Evolutionary conservation across 345 rosid species (phyloP).

Genomic region (Populus deltoides): DNA sequence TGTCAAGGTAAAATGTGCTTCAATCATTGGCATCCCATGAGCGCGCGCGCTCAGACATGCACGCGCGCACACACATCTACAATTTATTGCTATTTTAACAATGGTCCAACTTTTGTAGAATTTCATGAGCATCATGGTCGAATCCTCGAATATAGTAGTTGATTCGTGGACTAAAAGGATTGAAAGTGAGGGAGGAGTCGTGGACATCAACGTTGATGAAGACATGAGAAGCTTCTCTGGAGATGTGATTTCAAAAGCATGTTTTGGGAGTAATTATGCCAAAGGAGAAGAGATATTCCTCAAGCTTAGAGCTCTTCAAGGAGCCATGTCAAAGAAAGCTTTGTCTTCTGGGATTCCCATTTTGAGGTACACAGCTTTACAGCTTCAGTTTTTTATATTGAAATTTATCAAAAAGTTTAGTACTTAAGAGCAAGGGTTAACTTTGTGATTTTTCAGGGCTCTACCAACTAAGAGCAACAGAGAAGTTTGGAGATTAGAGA

Average conservation of each 20-base stretch:
- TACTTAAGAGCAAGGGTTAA: not conserved
- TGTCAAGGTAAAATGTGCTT: slow-evolving; percentile 10
- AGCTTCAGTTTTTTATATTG: no score
- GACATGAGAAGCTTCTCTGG: slow-evolving; percentile 26
- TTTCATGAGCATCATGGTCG: slow-evolving; percentile 29
- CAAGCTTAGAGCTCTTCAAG: slow-evolving; percentile 21
- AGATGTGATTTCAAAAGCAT: slow-evolving; percentile 31
- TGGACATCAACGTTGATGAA: slow-evolving; percentile 20
- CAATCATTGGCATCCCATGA: slow-evolving; percentile 19
- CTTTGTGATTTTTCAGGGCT: slow-evolving; percentile 7
- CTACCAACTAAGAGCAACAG: slow-evolving; percentile 24
- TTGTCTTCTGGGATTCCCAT: slow-evolving; percentile 17
- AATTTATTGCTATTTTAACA: no score
- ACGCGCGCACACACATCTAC: no score
- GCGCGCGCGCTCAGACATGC: no score
- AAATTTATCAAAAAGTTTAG: not conserved
- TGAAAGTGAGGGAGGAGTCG: slow-evolving; percentile 14
- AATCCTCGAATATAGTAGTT: slow-evolving; percentile 12
- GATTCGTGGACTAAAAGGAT: slow-evolving; percentile 18
- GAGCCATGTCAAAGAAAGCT: slow-evolving; percentile 20
- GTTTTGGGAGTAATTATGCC: slow-evolving; percentile 29
- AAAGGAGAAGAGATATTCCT: slow-evolving; percentile 26
- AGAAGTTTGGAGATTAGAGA: slow-evolving; percentile 18
- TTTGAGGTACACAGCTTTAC: not conserved
- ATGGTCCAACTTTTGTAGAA: slow-evolving; percentile 9